Base-by-base conservation (phyloP, 192 early-diverging fungal species). In the Gamsiella multidivaricata region DNA sequence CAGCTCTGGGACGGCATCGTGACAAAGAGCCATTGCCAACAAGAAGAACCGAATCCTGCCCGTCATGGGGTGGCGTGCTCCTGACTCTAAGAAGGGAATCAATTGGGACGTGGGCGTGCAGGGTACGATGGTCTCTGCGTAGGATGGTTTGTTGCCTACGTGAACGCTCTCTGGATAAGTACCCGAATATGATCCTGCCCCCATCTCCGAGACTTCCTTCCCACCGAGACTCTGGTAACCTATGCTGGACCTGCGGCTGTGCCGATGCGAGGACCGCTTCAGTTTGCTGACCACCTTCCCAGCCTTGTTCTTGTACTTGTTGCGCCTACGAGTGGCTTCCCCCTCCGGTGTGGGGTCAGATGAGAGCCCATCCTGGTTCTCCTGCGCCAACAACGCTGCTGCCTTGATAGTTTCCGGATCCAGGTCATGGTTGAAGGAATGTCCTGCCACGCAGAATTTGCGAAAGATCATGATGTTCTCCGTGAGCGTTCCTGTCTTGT, bases 401-500 rank as follows among this genome's bases (percentile, higher is more conserved):
- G 55, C 41, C 32, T 63, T 62, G 51, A 71, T 61, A 18, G 81
- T 69, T 37, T 82, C 53, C n/a, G 87, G 79, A 61, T 91, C 90
- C 33, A 89, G 56, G 54, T 90, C 88, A 55, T 91, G 89, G 49
- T 88, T 64, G 66, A 85, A 90, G 0, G 81, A 82, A 50, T 79
- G 83, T 6, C 90, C 90, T 9, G 84, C 89, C 3, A 87, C 84
- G 75, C 88, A 88, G 18, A 90, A 79, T 18, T 88, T 88, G 31
- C 90, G 84, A 55, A 95, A 90, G 49, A 93, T 84, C 93, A 95
- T 94, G 9, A 93, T 84, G 75, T 95, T 96, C 54, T 94, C 91
- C 0, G 94, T 96, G 26, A 96, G 81, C 11, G 94, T 96, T 32
- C 94, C 94, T 6, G 94, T 96, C 80, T 96, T 96, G 84, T 96